phyloP scores from a whole-genome alignment of 805 yeast genomes.

The Teunomyces stri region DNA sequence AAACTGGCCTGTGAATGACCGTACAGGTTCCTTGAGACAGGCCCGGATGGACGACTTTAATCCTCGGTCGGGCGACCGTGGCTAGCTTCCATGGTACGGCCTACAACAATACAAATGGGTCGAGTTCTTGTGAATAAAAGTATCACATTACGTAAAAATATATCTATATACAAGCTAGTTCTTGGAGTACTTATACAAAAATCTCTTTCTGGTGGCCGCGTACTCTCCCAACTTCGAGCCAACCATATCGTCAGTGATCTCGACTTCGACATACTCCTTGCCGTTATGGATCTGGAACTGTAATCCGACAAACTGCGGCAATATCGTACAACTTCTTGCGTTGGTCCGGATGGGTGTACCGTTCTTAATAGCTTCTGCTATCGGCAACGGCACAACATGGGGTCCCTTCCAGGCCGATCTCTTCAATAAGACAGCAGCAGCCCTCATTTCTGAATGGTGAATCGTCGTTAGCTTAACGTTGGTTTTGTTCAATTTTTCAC shows the following conservation, averaged over 20 bases:
- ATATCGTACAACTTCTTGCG: constrained; percentile 89
- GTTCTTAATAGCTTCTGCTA: constrained; percentile 75
- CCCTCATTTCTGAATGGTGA: constrained; percentile 26
- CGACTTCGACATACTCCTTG: constrained; percentile 84
- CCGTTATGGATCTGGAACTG: constrained; percentile 96
- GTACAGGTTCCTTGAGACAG: constrained; percentile 81
- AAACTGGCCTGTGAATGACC: constrained; percentile 78
- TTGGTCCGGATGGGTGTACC: constrained; percentile 92
- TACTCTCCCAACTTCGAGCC: constrained; percentile 94
- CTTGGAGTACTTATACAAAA: constrained; percentile 76
- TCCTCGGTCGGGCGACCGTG: constrained; percentile 22
- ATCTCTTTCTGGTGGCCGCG: constrained; percentile 89
- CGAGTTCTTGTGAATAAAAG: not conserved
- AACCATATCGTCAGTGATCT: constrained; percentile 92
- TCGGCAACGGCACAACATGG: constrained; percentile 90
- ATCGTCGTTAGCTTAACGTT: not conserved
- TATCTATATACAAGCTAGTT: constrained; percentile 39
- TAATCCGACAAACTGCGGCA: constrained; percentile 94
- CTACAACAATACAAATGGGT: not conserved
- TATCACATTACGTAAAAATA: not conserved
- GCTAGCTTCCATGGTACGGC: not conserved
- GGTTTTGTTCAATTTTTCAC: constrained; percentile 1
- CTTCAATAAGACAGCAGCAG: constrained; percentile 28
- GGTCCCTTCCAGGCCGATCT: constrained; percentile 66
- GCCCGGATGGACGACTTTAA: constrained; percentile 53